Conservation (phyloP, 345 rosid species). For the Aquilaria malaccensis region DNA sequence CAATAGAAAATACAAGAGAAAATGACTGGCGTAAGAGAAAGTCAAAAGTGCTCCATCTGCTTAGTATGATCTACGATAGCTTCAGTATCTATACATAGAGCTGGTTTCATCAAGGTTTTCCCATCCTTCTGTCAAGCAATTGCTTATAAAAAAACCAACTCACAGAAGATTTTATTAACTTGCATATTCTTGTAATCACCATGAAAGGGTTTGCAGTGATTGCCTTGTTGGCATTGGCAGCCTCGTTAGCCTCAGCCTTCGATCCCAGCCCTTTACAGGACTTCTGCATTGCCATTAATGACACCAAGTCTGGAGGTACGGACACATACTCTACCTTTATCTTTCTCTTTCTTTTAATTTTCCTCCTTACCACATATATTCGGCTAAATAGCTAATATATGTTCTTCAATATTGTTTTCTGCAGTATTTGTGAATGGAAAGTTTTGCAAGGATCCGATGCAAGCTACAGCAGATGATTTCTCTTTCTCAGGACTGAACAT, state of each 20-base stretch:
- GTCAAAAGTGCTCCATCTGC: background rate
- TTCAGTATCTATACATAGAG: slow-evolving; percentile 1
- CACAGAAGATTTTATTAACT: too few species aligned
- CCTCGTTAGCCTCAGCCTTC: slow-evolving; percentile 9
- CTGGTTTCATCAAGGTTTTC: background rate
- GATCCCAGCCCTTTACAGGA: slow-evolving; percentile 28
- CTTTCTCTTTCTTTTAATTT: background rate
- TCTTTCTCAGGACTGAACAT: slow-evolving; percentile 14
- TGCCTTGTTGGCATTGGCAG: slow-evolving; percentile 13
- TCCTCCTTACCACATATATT: too few species aligned
- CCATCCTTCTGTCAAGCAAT: background rate
- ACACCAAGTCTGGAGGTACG: slow-evolving; percentile 6
- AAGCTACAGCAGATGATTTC: slow-evolving; percentile 20
- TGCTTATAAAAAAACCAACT: background rate
- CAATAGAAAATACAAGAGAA: too few species aligned
- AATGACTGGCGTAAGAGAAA: too few species aligned
- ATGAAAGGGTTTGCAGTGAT: slow-evolving; percentile 8
- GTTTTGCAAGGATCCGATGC: slow-evolving; percentile 30
- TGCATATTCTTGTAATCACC: slow-evolving; percentile 6
- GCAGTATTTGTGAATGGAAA: slow-evolving; percentile 32
- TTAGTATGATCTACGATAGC: too few species aligned
- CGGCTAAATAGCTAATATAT: background rate
- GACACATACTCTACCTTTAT: background rate
- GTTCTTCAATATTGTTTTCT: background rate
- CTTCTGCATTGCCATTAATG: slow-evolving; percentile 20